These are phyloP conservation scores for Phoenix dactylifera DNA, from an alignment of 176 grass and related monocot genomes.

Conservation along the genomic window DNA sequence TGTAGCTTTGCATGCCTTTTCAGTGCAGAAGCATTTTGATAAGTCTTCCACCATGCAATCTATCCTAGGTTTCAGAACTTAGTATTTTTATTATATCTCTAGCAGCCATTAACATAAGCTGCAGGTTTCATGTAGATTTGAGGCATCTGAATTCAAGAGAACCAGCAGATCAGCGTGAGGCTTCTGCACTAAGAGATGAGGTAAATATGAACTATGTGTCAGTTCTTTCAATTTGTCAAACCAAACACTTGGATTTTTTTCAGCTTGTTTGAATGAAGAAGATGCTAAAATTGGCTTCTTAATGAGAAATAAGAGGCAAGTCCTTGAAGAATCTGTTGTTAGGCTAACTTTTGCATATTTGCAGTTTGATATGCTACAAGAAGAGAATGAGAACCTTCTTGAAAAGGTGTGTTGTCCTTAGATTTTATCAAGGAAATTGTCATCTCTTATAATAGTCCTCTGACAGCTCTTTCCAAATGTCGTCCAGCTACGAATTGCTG, in stretches of 20 bases:
- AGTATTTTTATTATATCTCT: too few relatives aligned
- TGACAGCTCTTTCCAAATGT: slow-evolving; percentile 15
- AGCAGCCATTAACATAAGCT: background rate
- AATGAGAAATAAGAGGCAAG: too few relatives aligned
- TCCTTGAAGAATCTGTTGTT: background rate
- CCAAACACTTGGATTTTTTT: too few relatives aligned
- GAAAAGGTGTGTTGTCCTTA: slow-evolving; percentile 49
- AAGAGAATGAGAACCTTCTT: slow-evolving; percentile 86
- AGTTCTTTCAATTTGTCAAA: background rate
- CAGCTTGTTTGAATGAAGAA: too few relatives aligned
- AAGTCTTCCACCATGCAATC: too few relatives aligned
- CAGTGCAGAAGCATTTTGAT: too few relatives aligned
- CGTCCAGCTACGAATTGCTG: slow-evolving; percentile 65
- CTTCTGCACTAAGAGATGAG: slow-evolving; percentile 72
- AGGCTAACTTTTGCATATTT: slow-evolving; percentile 11
- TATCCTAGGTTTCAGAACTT: too few relatives aligned
- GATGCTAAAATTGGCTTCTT: background rate
- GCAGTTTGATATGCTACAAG: slow-evolving; percentile 95
- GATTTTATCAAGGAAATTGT: slow-evolving; percentile 11
- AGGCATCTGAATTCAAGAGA: slow-evolving; percentile 1
- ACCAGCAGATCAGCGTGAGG: slow-evolving; percentile 39
- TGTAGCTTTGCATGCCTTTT: too few relatives aligned
- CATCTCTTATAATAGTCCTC: slow-evolving; percentile 2
- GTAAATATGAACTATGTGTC: slow-evolving; percentile 27
- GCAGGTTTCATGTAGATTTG: slow-evolving; percentile 13